A percentile compares a stretch with the other conserved stretches of the same genome.
Conservation (phyloP, 2,329 filamentous ascomycete species). For the Geosmithia putterillii region DNA sequence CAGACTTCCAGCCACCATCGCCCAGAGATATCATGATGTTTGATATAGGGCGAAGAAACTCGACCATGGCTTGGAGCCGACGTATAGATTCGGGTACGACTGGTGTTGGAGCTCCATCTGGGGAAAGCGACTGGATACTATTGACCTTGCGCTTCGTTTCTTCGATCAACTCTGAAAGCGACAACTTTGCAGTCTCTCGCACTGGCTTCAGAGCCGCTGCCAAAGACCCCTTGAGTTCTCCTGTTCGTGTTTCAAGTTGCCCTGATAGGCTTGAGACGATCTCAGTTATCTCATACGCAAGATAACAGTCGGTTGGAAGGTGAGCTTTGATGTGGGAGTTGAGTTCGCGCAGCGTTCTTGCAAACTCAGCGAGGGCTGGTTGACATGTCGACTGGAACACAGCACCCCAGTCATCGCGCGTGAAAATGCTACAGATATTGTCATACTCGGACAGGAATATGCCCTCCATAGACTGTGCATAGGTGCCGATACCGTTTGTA, state of each 20-base stretch:
- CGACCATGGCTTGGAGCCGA: conserved; percentile 74
- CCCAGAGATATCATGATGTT: conserved; percentile 87
- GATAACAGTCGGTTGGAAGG: conserved; percentile 79
- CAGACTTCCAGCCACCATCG: conserved; percentile 74
- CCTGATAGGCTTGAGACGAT: conserved; percentile 72
- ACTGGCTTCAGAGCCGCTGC: conserved; percentile 81
- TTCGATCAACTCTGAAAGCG: conserved; percentile 70
- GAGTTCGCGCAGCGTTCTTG: conserved; percentile 74
- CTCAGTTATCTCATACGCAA: conserved; percentile 91
- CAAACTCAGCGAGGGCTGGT: conserved; percentile 66
- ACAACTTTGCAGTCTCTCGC: conserved; percentile 81
- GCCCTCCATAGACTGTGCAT: conserved; percentile 76
- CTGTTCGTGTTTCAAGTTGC: conserved; percentile 69
- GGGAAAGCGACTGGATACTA: conserved; percentile 54
- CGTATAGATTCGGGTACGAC: conserved; percentile 77
- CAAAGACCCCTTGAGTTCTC: conserved; percentile 73
- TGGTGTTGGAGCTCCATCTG: conserved; percentile 67
- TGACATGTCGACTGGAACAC: conserved; percentile 73
- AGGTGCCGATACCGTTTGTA: conserved; percentile 83
- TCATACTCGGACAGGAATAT: conserved; percentile 84
- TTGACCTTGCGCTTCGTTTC: conserved; percentile 64
- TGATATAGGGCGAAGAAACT: conserved; percentile 73
- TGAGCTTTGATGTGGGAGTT: conserved; percentile 83
- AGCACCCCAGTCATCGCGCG: conserved; percentile 69
- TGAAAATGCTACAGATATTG: conserved; percentile 79